A percentile compares a stretch with the other conserved stretches of the same genome.
Evolutionary conservation across 169 alveolate species (phyloP).

Genomic region (Theileria sp.): DNA sequence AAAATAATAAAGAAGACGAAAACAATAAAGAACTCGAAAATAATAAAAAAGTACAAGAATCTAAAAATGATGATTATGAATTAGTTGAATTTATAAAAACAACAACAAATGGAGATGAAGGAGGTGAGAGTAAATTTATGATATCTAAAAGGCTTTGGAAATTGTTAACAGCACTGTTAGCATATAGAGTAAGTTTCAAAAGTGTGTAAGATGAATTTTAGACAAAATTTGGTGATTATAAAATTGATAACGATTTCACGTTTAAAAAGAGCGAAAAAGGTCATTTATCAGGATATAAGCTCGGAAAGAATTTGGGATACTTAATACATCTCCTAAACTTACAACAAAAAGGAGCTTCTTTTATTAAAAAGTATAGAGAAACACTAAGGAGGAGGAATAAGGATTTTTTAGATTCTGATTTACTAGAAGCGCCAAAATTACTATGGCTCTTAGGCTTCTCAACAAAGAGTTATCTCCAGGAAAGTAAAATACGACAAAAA

Average conservation of each 20-base stretch:
- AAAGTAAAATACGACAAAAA: neutral
- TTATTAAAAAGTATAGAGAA: constrained; percentile 18
- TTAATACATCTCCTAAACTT: constrained; percentile 27
- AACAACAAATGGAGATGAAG: neutral
- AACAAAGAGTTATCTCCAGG: constrained; percentile 26
- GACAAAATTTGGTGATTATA: constrained; percentile 46
- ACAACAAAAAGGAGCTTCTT: constrained; percentile 13
- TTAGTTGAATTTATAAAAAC: neutral
- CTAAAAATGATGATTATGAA: neutral
- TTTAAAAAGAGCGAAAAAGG: constrained; percentile 45
- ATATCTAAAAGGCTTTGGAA: constrained; percentile 58
- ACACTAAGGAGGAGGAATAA: neutral
- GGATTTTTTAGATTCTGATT: constrained; percentile 30
- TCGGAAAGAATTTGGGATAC: constrained; percentile 28
- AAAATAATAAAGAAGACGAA: neutral
- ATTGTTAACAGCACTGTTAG: constrained; percentile 40
- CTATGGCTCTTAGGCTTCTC: constrained; percentile 60
- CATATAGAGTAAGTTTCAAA: constrained; percentile 44
- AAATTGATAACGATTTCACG: constrained; percentile 22
- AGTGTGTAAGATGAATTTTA: neutral
- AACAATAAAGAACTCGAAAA: neutral
- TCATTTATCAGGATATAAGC: constrained; percentile 25
- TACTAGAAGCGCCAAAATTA: constrained; percentile 43
- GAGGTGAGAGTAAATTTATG: constrained; percentile 14
- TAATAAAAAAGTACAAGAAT: neutral